Base-by-base conservation (phyloP, 2,329 filamentous ascomycete genomes). In the Seiridium unicorne region DNA sequence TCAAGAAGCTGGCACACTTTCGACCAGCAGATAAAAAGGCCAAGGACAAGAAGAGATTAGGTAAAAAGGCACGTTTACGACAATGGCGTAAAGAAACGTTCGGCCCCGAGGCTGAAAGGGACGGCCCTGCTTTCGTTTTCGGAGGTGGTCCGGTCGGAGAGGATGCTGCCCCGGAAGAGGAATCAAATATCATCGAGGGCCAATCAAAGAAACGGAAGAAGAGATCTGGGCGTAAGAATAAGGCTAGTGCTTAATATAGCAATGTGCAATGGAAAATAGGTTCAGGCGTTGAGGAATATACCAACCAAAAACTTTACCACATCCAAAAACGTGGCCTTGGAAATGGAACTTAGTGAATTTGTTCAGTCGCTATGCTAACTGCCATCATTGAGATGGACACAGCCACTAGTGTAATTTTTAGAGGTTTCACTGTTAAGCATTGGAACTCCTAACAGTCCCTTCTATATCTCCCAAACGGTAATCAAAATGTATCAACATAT, bases 1-100 rank as follows among this genome's bases (percentile, higher is more conserved):
- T 99, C 70, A 99, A 99, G 84, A 98, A 97, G 79, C 85, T 97
- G 61, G 93, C 94, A 4, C 83, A 91, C 4, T 99, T 95, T 80
- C 85, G 95, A 60, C 93, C 97, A 72, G 80, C 83, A 3, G 91
- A 93, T 69, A 95, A 96, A 84, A 98, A 98, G 82, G 83, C 84
- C 66, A 90, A 89, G 69, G 95, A 99, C 72, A 87, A 88, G 78
- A 97, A 96, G 82, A 84, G 86, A 68, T 82, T 98, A 36, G 90
- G 92, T 65, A 99, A 98, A 85, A 98, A 98, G 79, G 92, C 91
- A 6, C 84, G 94, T 26, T 80, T 99, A 62, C 82, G 93, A 70
- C 86, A 97, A 77, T 99, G 95, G 95, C 86, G 87, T 55, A 79
- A 81, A 62, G 86, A 88, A 58, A 83, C 82, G 13, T 89, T 89